These are phyloP conservation scores for Leccinum subrobustum DNA, from an alignment of 1,284 basidiomycete genomes.

Conservation along the genomic window DNA sequence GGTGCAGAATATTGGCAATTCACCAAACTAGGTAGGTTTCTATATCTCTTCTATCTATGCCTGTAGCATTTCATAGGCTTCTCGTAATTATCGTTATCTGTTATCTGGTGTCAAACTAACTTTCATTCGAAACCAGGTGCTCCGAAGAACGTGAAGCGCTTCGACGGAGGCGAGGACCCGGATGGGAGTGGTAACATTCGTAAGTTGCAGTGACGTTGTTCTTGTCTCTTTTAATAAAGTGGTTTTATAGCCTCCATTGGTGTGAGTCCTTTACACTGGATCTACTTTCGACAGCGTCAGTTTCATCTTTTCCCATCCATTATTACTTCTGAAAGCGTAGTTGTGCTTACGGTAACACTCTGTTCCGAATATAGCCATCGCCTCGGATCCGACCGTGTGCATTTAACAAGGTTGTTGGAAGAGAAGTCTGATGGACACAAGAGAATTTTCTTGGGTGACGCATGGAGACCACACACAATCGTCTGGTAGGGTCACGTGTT, in stretches of 20 bases:
- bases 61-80: neutral
- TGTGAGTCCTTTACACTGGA: conserved; percentile 40
- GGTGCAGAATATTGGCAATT: conserved; percentile 48
- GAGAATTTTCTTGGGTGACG: neutral
- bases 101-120: conserved; percentile 9
- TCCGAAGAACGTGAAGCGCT: conserved; percentile 36
- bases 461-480: neutral
- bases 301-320: neutral
- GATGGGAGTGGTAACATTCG: conserved; percentile 42
- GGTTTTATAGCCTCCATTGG: conserved; percentile 37
- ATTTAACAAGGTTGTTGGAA: conserved; percentile 12
- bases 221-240: neutral
- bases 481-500: neutral
- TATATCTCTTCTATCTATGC: neutral
- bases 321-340: neutral
- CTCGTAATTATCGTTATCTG: conserved; percentile 1
- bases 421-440: conserved; percentile 10
- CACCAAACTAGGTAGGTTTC: conserved; percentile 33
- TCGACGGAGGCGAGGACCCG: conserved; percentile 40
- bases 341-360: conserved; percentile 3
- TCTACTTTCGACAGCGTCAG: conserved; percentile 45
- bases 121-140: conserved; percentile 20
- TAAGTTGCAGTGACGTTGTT: conserved; percentile 20
- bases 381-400: conserved; percentile 34
- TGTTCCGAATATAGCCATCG: conserved; percentile 22